Base-by-base conservation (phyloP, 2,329 filamentous ascomycete genomes). In the Colletotrichum sp. region DNA sequence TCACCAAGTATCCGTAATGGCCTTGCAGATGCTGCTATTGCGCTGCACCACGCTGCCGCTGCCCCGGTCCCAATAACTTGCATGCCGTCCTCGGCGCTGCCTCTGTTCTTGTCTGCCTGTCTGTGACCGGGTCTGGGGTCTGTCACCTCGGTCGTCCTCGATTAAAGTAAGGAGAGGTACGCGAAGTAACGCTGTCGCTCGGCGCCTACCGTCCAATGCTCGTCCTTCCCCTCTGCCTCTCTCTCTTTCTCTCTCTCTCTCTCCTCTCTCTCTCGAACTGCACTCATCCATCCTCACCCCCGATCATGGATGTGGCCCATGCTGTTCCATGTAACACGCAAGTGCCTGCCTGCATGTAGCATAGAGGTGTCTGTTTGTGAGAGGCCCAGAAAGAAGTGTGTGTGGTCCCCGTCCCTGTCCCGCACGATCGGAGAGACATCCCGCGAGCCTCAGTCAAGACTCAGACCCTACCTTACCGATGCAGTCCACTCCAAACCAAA, bases 111-210 rank as follows among this genome's bases (percentile, higher is more conserved):
- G 36, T 63, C 30, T 65, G 21, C 32, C 12, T 39, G 43, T 64
- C 39, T 48, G 60, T 57, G 39, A 43, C 39, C 52, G 21, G 24
- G 69, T 48, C 68, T 59, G 69, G 69, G 69, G 73, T 73, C 64
- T 72, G 69, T 68, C 64, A 73, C 64, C 57, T 68, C 26, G 68
- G 69, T 59, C 57, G 28, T 75, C 69, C 73, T 75, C 69, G 69
- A 72, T 72, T 67, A 72, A 39, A 75, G 69, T 72, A 72, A 75
- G 63, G 73, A 67, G 73, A 72, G 18, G 57, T 43, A 28, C 28
- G 43, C 69, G 57, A 75, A 68, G 73, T 75, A 75, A 75, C 73
- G 69, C 57, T 73, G 69, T 68, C 73, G 64, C 73, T 68, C 73
- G 69, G 73, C 73, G 73, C 69, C 73, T 75, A 72, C 69, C 69